A percentile compares a stretch with the other conserved stretches of the same genome.
phyloP scores from a whole-genome alignment of 2,329 filamentous ascomycete genomes.

The Nemania sp. region DNA sequence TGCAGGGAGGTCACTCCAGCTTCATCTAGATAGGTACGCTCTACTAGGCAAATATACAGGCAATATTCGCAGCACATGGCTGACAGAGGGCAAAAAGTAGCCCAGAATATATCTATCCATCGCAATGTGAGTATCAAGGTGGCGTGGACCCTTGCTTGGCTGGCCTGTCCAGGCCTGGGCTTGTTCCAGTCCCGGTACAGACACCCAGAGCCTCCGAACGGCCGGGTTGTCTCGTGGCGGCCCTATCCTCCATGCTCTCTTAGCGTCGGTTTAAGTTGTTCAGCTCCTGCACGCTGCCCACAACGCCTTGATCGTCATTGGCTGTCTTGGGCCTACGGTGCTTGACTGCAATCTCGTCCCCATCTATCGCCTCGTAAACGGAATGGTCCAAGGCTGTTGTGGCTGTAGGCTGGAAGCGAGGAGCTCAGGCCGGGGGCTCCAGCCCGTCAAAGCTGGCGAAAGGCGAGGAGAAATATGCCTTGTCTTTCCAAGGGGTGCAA shows the following conservation, averaged over 20 bases:
- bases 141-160: not conserved
- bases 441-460: slow-evolving; percentile 5
- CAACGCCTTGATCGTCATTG: slow-evolving; percentile 31
- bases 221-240: slow-evolving; percentile 26
- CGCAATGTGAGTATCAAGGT: no score
- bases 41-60: no score
- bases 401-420: slow-evolving; percentile 16
- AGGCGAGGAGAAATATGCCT: slow-evolving; percentile 27
- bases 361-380: slow-evolving; percentile 22
- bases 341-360: slow-evolving; percentile 36
- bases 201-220: slow-evolving; percentile 6
- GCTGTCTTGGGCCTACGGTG: slow-evolving; percentile 30
- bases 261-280: slow-evolving; percentile 36
- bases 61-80: not conserved
- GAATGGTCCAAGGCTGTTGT: slow-evolving; percentile 31
- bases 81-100: no score
- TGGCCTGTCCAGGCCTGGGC: slow-evolving; percentile 20
- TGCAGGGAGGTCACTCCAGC: not conserved
- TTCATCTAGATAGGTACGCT: not conserved
- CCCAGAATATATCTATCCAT: no score
- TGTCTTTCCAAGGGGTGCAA: slow-evolving; percentile 9
- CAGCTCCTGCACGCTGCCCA: slow-evolving; percentile 45
- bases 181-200: slow-evolving; percentile 1
- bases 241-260: slow-evolving; percentile 33
- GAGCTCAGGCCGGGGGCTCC: not conserved